These are phyloP conservation scores for Sabuloglossum arenarium DNA, from an alignment of 495 filamentous ascomycete species.

Conservation along the genomic window DNA sequence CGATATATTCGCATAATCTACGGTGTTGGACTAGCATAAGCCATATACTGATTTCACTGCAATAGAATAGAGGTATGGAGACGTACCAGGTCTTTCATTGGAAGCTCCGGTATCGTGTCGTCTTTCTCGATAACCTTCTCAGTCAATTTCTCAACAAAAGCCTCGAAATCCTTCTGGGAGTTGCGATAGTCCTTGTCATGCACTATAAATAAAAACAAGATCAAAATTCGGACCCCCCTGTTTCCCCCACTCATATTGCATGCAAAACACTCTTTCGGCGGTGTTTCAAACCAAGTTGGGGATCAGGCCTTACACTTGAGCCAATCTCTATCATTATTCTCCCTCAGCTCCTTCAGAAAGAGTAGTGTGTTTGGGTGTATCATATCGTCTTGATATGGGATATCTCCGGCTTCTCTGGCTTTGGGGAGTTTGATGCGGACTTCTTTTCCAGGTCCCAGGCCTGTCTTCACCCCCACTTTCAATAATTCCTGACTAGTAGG, in stretches of 20 bases:
- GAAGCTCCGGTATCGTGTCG: constrained; percentile 63
- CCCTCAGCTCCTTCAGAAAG: constrained; percentile 53
- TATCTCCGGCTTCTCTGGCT: constrained; percentile 40
- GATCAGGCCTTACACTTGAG: constrained; percentile 40
- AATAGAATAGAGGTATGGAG: not conserved
- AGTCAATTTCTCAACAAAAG: constrained; percentile 48
- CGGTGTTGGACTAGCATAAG: not conserved
- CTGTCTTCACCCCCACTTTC: constrained; percentile 10
- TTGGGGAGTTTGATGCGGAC: constrained; percentile 44
- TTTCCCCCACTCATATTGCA: too few species aligned
- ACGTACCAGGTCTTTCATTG: constrained; percentile 54
- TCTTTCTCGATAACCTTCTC: constrained; percentile 48
- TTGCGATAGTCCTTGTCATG: constrained; percentile 58
- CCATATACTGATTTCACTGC: not conserved
- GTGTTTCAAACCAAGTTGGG: not conserved
- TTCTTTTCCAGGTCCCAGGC: constrained; percentile 37
- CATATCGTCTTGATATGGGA: constrained; percentile 43
- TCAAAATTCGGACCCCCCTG: not conserved
- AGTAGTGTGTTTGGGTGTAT: constrained; percentile 67
- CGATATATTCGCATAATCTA: constrained; percentile 69
- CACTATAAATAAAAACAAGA: constrained; percentile 20
- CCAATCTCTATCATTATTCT: constrained; percentile 67
- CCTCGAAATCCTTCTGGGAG: constrained; percentile 57
- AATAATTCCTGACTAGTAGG: not conserved
- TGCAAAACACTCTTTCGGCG: too few species aligned